These are phyloP conservation scores for Apiospora marii DNA, from an alignment of 2,329 filamentous ascomycete genomes.

Conservation along the genomic window DNA sequence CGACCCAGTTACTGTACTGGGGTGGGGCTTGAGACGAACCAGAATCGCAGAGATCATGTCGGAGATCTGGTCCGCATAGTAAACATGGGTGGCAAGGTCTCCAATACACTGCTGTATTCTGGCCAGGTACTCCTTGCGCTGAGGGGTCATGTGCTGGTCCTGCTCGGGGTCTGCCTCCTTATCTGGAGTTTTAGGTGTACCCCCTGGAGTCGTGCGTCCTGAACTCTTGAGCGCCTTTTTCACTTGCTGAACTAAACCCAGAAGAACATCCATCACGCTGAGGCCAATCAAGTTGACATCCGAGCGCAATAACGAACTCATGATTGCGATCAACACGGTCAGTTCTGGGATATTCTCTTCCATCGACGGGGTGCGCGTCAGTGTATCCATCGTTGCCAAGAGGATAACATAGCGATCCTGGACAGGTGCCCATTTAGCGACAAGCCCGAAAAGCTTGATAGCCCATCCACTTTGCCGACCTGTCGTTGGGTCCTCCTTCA, in stretches of 20 bases:
- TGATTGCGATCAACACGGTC: conserved; percentile 76
- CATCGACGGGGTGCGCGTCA: conserved; percentile 72
- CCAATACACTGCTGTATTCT: conserved; percentile 85
- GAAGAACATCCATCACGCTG: conserved; percentile 92
- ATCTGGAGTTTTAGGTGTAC: conserved; percentile 27
- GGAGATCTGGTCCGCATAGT: conserved; percentile 94
- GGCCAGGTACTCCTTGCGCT: conserved; percentile 70
- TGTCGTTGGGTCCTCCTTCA: conserved; percentile 56
- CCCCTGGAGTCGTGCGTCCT: conserved; percentile 42
- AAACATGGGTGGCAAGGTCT: conserved; percentile 91
- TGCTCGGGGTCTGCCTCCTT: conserved; percentile 46
- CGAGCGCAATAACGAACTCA: conserved; percentile 84
- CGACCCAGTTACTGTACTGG: conserved; percentile 51
- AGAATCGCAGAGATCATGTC: conserved; percentile 92
- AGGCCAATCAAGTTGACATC: conserved; percentile 93
- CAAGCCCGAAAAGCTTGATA: conserved; percentile 79
- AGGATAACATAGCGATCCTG: conserved; percentile 94
- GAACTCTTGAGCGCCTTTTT: conserved; percentile 76
- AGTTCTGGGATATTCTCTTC: conserved; percentile 79
- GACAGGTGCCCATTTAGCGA: conserved; percentile 88
- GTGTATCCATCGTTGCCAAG: conserved; percentile 78
- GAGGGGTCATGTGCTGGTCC: conserved; percentile 52
- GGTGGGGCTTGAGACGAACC: conserved; percentile 74
- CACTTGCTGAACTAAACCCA: conserved; percentile 85
- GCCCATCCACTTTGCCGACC: conserved; percentile 74